Base-by-base conservation (phyloP, 306 rosid genomes). In the Mucuna pruriens region DNA sequence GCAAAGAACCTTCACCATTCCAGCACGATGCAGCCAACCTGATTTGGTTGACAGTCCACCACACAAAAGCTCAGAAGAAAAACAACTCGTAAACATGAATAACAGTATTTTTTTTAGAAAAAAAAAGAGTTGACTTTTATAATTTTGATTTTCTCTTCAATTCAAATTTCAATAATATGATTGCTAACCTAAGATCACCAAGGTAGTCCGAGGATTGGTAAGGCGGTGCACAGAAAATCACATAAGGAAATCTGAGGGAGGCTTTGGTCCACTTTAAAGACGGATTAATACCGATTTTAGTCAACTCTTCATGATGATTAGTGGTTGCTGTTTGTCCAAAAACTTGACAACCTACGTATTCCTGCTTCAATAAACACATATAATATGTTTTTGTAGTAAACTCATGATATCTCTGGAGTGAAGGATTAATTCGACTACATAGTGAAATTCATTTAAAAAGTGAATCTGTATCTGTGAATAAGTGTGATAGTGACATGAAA, bases 201-300 rank as follows among this genome's bases (percentile, higher is more conserved):
- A 80, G 89, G 70, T 95, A 93, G 9, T 93, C 92, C 1, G 90
- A 33, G 52, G 93, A 80, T 63, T 91, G 83, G 5, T 86, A 90
- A 25, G 99, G 99, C 6, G 99, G 99, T 57, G 98, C 98, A 77
- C 97, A 95, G 85, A 95, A 88, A 71, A 95, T 86, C 40, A 95
- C 93, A 81, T 80, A 86, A 8, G 99, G 96, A 86, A 89, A 95
- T 73, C 85, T 87, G 29, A 51, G 83, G 1, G 44, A 7, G 42
- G 46, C 71, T 63, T 87, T 80, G 11, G 85, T 83, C 88, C 91
- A 94, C 55, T 93, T 86, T 93, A 90, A 85, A 84, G 92, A 88
- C 0, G 98, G 98, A 68, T 74, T 78, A 71, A 95, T 91, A n/a
- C 89, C 94, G 84, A 88, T 70, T 44, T 90, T 73, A 67, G 76